Percentiles rank a stretch among this genome's conserved stretches.
Conservation (phyloP, 2,329 filamentous ascomycete species). For the Calonectria pseudoreteaudii region DNA sequence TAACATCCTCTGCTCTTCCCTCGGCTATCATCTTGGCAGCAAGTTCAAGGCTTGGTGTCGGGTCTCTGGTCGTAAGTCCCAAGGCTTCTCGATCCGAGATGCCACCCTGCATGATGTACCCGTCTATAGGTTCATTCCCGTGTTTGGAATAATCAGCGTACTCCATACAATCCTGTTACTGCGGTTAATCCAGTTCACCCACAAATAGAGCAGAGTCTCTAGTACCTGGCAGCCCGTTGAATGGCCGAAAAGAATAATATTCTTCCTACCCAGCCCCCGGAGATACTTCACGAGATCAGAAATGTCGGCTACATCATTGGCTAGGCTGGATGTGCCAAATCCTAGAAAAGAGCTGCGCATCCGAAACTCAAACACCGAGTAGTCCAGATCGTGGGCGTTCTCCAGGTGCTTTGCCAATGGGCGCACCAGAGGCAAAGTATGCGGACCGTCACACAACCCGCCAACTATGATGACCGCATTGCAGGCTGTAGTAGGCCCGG, state of each 20-base stretch:
- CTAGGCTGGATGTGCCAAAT: constrained; percentile 63
- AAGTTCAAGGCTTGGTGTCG: constrained; percentile 58
- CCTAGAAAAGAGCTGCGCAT: constrained; percentile 66
- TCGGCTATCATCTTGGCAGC: constrained; percentile 67
- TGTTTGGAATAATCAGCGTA: constrained; percentile 60
- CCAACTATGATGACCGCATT: constrained; percentile 78
- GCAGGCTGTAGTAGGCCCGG: constrained; percentile 52
- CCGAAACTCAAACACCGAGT: constrained; percentile 68
- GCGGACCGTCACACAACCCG: constrained; percentile 77
- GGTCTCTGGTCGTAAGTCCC: constrained; percentile 56
- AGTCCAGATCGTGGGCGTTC: constrained; percentile 52
- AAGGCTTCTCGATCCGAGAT: constrained; percentile 81
- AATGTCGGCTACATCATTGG: constrained; percentile 66
- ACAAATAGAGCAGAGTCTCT: neutral
- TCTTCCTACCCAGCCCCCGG: constrained; percentile 60
- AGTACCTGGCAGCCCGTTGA: constrained; percentile 69
- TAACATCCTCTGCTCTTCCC: constrained; percentile 65
- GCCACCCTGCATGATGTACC: constrained; percentile 83
- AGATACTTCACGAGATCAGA: constrained; percentile 65
- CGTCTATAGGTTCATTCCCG: constrained; percentile 70
- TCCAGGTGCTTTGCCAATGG: constrained; percentile 59
- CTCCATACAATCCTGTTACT: constrained; percentile 65
- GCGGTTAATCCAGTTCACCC: neutral
- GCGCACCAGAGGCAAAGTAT: constrained; percentile 70
- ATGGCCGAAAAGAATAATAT: constrained; percentile 68